These are phyloP conservation scores for Fusarium graminum DNA, from an alignment of 2,329 filamentous ascomycete species.

Conservation along the genomic window DNA sequence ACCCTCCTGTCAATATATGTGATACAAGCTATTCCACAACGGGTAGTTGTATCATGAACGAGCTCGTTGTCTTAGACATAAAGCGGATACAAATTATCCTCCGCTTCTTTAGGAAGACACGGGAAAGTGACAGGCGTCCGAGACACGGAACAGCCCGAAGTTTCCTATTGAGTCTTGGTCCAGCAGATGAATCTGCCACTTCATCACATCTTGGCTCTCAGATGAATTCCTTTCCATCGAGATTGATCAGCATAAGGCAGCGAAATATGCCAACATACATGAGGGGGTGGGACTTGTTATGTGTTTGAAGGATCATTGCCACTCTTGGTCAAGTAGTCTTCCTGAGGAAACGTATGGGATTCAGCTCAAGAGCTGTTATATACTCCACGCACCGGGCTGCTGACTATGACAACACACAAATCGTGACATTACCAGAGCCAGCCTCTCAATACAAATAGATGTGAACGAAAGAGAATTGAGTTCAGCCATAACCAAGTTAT, in stretches of 20 bases:
- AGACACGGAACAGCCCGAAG: background rate
- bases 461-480: background rate
- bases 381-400: background rate
- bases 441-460: background rate
- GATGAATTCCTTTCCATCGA: no score
- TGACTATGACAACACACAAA: background rate
- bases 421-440: background rate
- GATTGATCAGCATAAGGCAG: background rate
- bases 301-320: background rate
- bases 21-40: slow-evolving; percentile 10
- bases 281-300: background rate
- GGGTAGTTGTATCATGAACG: background rate
- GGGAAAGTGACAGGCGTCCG: background rate
- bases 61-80: slow-evolving; percentile 1
- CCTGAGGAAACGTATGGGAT: background rate
- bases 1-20: background rate
- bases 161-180: background rate
- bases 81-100: background rate
- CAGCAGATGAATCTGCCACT: slow-evolving; percentile 1
- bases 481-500: background rate
- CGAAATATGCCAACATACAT: background rate
- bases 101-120: background rate
- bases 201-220: background rate
- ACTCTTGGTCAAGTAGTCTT: background rate
- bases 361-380: background rate